Percentiles rank a stretch among this genome's conserved stretches.
Evolutionary conservation across 495 filamentous ascomycete genomes (phyloP).

Genomic region (Xylaria grammica): DNA sequence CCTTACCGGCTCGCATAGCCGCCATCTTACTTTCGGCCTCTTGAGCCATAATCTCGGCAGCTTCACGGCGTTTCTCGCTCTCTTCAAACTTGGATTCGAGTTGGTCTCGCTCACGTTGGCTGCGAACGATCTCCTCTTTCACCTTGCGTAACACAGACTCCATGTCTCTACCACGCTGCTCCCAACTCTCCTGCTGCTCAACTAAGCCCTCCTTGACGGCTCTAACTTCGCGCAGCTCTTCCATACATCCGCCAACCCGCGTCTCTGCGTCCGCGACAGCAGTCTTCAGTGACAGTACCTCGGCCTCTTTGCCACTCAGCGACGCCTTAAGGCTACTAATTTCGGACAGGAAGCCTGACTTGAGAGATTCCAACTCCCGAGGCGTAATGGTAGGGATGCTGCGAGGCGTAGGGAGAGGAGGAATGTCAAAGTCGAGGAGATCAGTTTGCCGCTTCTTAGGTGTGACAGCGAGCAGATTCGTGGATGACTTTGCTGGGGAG

Average conservation of each 20-base stretch:
- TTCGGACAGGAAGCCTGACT: constrained; percentile 85
- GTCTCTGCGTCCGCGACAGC: constrained; percentile 88
- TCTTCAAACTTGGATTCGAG: constrained; percentile 74
- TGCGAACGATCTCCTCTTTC: constrained; percentile 77
- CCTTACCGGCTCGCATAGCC: constrained; percentile 63
- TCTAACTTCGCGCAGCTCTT: constrained; percentile 76
- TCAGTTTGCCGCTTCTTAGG: constrained; percentile 52
- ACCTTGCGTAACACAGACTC: constrained; percentile 77
- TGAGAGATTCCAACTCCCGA: constrained; percentile 88
- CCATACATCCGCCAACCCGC: constrained; percentile 84
- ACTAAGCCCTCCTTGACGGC: constrained; percentile 69
- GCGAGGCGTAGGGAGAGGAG: constrained; percentile 85
- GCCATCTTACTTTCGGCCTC: constrained; percentile 77
- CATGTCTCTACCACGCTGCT: constrained; percentile 82
- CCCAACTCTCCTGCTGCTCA: constrained; percentile 82
- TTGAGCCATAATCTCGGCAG: constrained; percentile 65
- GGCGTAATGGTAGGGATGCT: constrained; percentile 90
- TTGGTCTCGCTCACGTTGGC: constrained; percentile 76
- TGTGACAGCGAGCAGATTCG: constrained; percentile 33
- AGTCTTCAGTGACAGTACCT: constrained; percentile 80
- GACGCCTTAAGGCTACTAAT: constrained; percentile 89
- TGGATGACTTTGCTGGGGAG: constrained; percentile 20
- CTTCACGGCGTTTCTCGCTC: constrained; percentile 70
- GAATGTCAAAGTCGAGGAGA: constrained; percentile 92
- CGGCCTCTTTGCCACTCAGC: constrained; percentile 87